Evolutionary conservation across 1,284 basidiomycete genomes (phyloP), one percentile per base, ranked within the genome.

Genomic region (Boletus sp.): DNA sequence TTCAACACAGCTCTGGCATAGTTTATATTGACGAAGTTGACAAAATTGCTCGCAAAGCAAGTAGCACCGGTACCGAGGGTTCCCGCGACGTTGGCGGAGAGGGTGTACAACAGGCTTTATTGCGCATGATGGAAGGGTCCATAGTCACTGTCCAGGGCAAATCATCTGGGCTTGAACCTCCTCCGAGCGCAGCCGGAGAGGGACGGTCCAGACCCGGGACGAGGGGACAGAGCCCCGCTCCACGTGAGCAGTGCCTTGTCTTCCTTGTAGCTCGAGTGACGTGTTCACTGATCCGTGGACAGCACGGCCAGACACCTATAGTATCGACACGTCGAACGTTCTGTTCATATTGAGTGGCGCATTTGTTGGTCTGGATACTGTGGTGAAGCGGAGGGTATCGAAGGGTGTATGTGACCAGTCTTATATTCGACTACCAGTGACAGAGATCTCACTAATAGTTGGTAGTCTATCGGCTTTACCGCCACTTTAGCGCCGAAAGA

Each of bases 21-120:
- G 88, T 98, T 22, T 96, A 96, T 72, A 96, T 98, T 53, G 96
- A 98, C 68, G 96, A 98, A 76, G 80, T 96, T 2, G 96, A 98
- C 76, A 98, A 98, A 76, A 86, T 98, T 55, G 91, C 92, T 4
- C 82, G 88, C 41, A 89, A 86, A 58, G 77, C 82, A 7, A 76
- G 74, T n/a, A 74, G 80, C 29, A 78, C 81, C 13, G 87, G 89
- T 15, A 76, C 77, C 24, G 89, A 92, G 65, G 83, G 88, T 5
- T 88, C 90, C 1, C 86, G 94, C 51, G 96, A 98, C 70, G 95
- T 98, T 0, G 91, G 93, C 22, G 96, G 96, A 6, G 95, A 97
- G 78, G 96, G 96, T 37, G 96, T 98, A 4, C 96, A 98, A 68
- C 96, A 98, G 73, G 85, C 93, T 12, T 79, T 98, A 24, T 78